These are phyloP conservation scores for Daedaleopsis sinensis DNA, from an alignment of 768 basidiomycete genomes.

Conservation along the genomic window DNA sequence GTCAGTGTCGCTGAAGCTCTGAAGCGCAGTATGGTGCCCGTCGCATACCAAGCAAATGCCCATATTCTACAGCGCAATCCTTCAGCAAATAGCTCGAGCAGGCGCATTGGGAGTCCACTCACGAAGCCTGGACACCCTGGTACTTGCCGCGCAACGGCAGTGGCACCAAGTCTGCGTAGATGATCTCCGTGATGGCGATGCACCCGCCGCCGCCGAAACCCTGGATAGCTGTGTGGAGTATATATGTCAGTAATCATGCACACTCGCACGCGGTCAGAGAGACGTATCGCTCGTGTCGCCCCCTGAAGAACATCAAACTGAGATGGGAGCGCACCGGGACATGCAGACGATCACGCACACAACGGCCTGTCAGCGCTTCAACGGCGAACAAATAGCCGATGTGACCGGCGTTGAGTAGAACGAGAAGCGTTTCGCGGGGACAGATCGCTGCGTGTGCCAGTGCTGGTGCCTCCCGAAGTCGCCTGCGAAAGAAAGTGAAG, in stretches of 20 bases:
- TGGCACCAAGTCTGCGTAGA: conserved; percentile 28
- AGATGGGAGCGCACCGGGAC: too few species aligned
- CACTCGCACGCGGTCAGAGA: too few species aligned
- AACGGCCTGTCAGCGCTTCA: too few species aligned
- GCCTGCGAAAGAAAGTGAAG: too few species aligned
- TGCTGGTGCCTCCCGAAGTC: too few species aligned
- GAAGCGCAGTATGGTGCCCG: neutral
- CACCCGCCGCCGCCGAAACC: conserved; percentile 29
- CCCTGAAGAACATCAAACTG: too few species aligned
- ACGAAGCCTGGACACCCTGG: conserved; percentile 15
- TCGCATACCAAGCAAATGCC: conserved; percentile 14
- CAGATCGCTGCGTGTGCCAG: too few species aligned
- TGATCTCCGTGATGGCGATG: conserved; percentile 23
- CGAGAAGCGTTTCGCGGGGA: too few species aligned
- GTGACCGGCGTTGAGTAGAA: too few species aligned
- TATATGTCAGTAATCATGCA: neutral
- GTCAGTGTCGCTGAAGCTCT: neutral
- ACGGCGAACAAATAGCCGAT: too few species aligned
- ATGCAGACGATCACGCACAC: too few species aligned
- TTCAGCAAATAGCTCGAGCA: neutral
- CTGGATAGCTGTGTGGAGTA: conserved; percentile 24
- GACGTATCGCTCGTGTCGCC: too few species aligned
- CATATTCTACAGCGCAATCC: conserved; percentile 2
- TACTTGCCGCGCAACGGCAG: conserved; percentile 36
- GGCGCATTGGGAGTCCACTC: neutral